Evolutionary conservation across 2,329 filamentous ascomycete genomes (phyloP).

Genomic region (Colletotrichum cuscutae): DNA sequence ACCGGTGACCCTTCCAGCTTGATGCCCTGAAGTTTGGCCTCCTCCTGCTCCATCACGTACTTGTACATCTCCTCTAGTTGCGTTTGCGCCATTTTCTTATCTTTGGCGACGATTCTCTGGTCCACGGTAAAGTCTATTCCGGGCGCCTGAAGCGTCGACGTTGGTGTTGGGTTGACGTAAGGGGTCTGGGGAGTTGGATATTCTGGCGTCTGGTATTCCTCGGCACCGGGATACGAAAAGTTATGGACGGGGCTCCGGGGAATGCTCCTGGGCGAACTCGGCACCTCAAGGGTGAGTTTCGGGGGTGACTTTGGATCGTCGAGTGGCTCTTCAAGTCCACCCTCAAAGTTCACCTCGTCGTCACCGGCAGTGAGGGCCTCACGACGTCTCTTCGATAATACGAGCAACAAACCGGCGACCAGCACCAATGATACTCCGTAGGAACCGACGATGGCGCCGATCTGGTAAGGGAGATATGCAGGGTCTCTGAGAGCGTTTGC

Average conservation of each 20-base stretch:
- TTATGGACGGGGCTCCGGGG: slow-evolving; percentile 49
- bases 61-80: slow-evolving; percentile 93
- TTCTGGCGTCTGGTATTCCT: slow-evolving; percentile 45
- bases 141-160: slow-evolving; percentile 60
- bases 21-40: slow-evolving; percentile 68
- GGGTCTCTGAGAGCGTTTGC: slow-evolving; percentile 63
- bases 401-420: slow-evolving; percentile 73
- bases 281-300: slow-evolving; percentile 37
- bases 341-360: slow-evolving; percentile 57
- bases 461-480: slow-evolving; percentile 79
- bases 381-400: slow-evolving; percentile 66
- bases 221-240: slow-evolving; percentile 63
- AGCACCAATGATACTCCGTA: slow-evolving; percentile 83
- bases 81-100: slow-evolving; percentile 79
- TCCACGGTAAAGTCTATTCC: slow-evolving; percentile 80
- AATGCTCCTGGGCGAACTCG: slow-evolving; percentile 37
- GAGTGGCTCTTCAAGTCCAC: slow-evolving; percentile 32
- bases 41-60: slow-evolving; percentile 90
- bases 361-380: slow-evolving; percentile 63
- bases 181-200: slow-evolving; percentile 42
- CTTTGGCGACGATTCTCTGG: slow-evolving; percentile 77
- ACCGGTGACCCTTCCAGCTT: slow-evolving; percentile 56
- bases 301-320: slow-evolving; percentile 39
- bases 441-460: slow-evolving; percentile 84
- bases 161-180: slow-evolving; percentile 59